These are phyloP conservation scores for Mucor circinelloides DNA, from an alignment of 371 early-diverging fungal species.

Conservation along the genomic window DNA sequence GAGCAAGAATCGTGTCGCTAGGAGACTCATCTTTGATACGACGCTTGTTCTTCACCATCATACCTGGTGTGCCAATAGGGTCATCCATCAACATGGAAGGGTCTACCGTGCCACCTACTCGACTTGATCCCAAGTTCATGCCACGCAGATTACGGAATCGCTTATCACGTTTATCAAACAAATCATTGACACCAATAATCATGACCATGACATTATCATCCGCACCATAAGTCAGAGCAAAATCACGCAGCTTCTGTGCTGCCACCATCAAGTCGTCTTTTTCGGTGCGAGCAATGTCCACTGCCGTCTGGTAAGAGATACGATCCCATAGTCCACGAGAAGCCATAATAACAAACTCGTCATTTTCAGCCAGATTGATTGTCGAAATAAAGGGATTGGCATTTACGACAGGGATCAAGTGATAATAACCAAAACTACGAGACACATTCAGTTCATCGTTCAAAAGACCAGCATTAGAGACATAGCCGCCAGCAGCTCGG, in stretches of 20 bases:
- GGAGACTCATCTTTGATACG: constrained; percentile 57
- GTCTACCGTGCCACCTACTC: constrained; percentile 23
- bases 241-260: constrained; percentile 84
- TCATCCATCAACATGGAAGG: constrained; percentile 23
- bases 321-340: constrained; percentile 84
- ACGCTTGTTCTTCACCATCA: constrained; percentile 42
- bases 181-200: constrained; percentile 80
- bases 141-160: constrained; percentile 34
- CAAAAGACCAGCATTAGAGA: constrained; percentile 75
- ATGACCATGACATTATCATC: constrained; percentile 81
- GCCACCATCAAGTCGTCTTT: constrained; percentile 79
- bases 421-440: constrained; percentile 86
- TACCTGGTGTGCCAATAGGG: constrained; percentile 20
- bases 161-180: constrained; percentile 61
- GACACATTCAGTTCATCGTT: constrained; percentile 80
- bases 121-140: constrained; percentile 23
- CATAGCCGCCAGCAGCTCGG: constrained; percentile 80
- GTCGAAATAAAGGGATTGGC: constrained; percentile 81
- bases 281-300: constrained; percentile 82
- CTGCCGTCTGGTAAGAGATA: constrained; percentile 81
- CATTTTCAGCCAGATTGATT: constrained; percentile 76
- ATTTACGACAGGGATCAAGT: constrained; percentile 82
- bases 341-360: constrained; percentile 91
- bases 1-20: constrained; percentile 63
- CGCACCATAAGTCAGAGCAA: constrained; percentile 87